These are phyloP conservation scores for Suillus subalutaceus DNA, from an alignment of 768 basidiomycete species.

Conservation along the genomic window DNA sequence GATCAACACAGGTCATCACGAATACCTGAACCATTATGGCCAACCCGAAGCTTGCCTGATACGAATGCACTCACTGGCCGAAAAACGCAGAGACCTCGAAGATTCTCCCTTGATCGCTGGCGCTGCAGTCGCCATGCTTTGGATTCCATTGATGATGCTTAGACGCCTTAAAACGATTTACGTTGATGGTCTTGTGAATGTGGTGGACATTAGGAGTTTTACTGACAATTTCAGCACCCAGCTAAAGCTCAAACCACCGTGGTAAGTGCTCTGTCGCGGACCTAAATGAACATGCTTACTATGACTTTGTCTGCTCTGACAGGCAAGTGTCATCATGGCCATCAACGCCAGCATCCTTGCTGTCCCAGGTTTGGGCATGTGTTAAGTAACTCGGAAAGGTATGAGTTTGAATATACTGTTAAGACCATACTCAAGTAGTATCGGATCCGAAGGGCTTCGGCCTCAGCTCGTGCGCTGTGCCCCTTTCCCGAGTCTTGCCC, in stretches of 20 bases:
- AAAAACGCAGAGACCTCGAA: no score
- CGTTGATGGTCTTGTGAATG: not conserved
- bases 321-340: slow-evolving; percentile 6
- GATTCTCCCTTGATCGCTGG: not conserved
- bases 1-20: not conserved
- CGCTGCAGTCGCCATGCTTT: not conserved
- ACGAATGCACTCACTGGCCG: not conserved
- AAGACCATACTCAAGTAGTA: no score
- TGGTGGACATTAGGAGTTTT: not conserved
- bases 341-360: not conserved
- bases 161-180: not conserved
- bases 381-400: no score
- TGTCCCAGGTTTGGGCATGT: not conserved
- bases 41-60: slow-evolving; percentile 6
- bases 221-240: not conserved
- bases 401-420: no score
- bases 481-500: no score
- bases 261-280: not conserved
- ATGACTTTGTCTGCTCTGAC: not conserved
- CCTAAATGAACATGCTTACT: not conserved
- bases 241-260: not conserved
- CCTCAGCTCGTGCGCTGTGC: no score
- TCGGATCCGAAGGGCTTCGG: no score
- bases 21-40: not conserved
- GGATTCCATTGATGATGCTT: not conserved